phyloP scores from a whole-genome alignment of 345 rosid species.

The Acer yangbiense region DNA sequence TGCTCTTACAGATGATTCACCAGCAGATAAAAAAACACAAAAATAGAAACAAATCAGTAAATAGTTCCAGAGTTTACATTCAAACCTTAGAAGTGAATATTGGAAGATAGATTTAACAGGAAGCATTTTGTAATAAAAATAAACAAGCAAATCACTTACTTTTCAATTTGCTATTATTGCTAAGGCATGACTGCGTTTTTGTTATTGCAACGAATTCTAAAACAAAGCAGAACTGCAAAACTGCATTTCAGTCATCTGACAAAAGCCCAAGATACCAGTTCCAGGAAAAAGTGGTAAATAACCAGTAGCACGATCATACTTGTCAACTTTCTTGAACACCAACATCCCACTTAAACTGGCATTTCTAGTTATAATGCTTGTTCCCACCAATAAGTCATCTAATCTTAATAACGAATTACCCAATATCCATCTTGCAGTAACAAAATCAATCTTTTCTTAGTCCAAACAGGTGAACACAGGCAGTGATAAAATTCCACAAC shows the following conservation, averaged over 20 bases:
- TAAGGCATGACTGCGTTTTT: slow-evolving; percentile 32
- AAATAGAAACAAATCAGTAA: neutral
- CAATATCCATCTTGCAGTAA: slow-evolving; percentile 10
- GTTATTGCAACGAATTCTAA: slow-evolving; percentile 34
- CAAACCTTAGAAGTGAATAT: neutral
- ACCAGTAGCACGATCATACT: slow-evolving; percentile 1
- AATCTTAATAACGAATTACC: slow-evolving; percentile 13
- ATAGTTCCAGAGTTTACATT: neutral
- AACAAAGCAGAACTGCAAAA: slow-evolving; percentile 32
- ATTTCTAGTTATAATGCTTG: slow-evolving; percentile 8
- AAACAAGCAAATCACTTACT: slow-evolving; percentile 39
- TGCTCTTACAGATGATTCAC: neutral
- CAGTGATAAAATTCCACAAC: neutral
- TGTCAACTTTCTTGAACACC: slow-evolving; percentile 10
- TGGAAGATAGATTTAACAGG: neutral
- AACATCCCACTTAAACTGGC: slow-evolving; percentile 22
- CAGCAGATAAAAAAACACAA: neutral
- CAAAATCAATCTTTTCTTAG: slow-evolving; percentile 14
- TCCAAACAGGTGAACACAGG: slow-evolving; percentile 4
- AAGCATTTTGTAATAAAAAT: neutral
- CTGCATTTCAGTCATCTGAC: slow-evolving; percentile 26
- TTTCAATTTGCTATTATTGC: slow-evolving; percentile 27
- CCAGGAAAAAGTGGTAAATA: slow-evolving; percentile 10
- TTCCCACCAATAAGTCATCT: slow-evolving; percentile 7
- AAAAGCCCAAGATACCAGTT: slow-evolving; percentile 20